A percentile compares a stretch with the other conserved stretches of the same genome.
phyloP scores from a whole-genome alignment of 2,329 filamentous ascomycete genomes.

The Monilinia vaccinii-corymbosi region DNA sequence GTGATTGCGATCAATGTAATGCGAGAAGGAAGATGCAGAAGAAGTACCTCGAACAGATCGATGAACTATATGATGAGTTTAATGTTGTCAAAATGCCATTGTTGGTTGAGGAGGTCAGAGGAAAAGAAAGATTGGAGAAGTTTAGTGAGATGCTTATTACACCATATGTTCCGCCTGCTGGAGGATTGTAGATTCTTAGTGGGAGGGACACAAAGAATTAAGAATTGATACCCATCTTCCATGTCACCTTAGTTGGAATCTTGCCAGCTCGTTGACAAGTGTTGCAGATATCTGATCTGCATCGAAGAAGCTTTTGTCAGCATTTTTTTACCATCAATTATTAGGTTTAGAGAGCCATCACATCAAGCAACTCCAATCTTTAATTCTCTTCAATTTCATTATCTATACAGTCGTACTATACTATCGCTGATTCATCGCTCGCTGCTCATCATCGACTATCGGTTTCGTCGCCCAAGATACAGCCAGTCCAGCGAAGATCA shows the following conservation, averaged over 20 bases:
- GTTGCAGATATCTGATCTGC: neutral
- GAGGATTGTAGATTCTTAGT: conserved; percentile 24
- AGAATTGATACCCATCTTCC: conserved; percentile 9
- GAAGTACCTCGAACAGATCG: conserved; percentile 98
- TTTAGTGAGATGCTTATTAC: conserved; percentile 79
- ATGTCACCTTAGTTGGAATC: neutral
- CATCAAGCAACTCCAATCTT: neutral
- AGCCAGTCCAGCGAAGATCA: neutral
- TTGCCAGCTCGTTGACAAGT: neutral
- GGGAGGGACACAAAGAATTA: neutral
- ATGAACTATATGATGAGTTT: conserved; percentile 97
- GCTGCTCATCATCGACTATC: too few species aligned
- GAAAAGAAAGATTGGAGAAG: conserved; percentile 86
- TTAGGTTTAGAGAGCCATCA: neutral
- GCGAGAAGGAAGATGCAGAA: conserved; percentile 96
- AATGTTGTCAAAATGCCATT: conserved; percentile 98
- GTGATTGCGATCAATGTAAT: conserved; percentile 89
- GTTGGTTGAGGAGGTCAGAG: conserved; percentile 88
- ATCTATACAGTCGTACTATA: too few species aligned
- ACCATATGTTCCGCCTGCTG: conserved; percentile 59
- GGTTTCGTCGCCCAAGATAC: neutral
- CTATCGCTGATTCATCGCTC: too few species aligned
- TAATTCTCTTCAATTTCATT: too few species aligned
- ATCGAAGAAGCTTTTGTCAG: neutral
- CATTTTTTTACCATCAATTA: too few species aligned